Evolutionary conservation across 768 basidiomycete genomes (phyloP).

Genomic region (Tubosaeta sp.): DNA sequence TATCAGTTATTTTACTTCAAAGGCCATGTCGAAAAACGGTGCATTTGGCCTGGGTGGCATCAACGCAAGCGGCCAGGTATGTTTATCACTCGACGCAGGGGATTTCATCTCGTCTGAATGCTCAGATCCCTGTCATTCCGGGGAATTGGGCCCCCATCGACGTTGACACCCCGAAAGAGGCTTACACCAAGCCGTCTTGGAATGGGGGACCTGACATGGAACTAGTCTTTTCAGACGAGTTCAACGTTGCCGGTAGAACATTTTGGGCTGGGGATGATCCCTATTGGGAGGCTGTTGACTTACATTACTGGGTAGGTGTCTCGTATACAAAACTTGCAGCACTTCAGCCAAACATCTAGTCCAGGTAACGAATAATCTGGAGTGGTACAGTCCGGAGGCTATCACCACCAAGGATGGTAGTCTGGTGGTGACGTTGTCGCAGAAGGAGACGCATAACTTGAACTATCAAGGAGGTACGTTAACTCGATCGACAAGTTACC

Average conservation of each 20-base stretch:
- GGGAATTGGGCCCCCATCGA: constrained; percentile 59
- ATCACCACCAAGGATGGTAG: constrained; percentile 48
- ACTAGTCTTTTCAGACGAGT: constrained; percentile 80
- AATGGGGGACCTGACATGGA: constrained; percentile 51
- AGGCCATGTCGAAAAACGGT: constrained; percentile 32
- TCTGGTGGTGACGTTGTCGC: constrained; percentile 48
- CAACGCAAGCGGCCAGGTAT: constrained; percentile 70
- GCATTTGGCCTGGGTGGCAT: constrained; percentile 66
- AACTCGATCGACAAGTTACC: constrained; percentile 12
- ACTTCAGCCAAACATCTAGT: constrained; percentile 24
- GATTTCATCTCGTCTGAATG: not conserved
- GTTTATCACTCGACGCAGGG: not conserved
- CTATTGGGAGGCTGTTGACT: constrained; percentile 64
- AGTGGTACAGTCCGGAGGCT: constrained; percentile 54
- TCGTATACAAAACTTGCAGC: constrained; percentile 16
- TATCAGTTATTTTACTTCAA: constrained; percentile 34
- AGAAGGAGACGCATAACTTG: constrained; percentile 42
- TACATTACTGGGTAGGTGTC: constrained; percentile 39
- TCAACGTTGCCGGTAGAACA: constrained; percentile 67
- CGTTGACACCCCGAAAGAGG: constrained; percentile 54
- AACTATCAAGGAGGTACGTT: constrained; percentile 40
- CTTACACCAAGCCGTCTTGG: constrained; percentile 49
- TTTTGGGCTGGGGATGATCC: constrained; percentile 86
- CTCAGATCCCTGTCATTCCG: constrained; percentile 51
- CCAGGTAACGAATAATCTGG: constrained; percentile 46